Evolutionary conservation across 495 filamentous ascomycete species (phyloP), one percentile per base, ranked within the genome.

Genomic region (Tuber aestivum): DNA sequence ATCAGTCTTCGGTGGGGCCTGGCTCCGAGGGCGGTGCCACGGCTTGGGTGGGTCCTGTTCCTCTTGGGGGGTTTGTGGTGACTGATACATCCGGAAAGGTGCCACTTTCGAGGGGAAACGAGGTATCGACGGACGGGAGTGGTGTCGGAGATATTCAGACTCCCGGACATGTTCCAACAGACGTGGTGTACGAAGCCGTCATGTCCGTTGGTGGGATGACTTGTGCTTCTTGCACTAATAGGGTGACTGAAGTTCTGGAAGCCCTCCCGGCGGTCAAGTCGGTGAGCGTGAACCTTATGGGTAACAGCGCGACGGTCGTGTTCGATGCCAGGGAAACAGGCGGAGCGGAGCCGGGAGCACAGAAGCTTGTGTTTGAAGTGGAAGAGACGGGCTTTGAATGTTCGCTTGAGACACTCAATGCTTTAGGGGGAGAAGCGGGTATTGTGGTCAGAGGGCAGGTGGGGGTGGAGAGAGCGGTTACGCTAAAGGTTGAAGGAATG

Each of bases 181-280:
- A 35, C 74, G 56, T 14, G 6, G 45, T 77, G 27, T 56, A 78
- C 70, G n/a, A 61, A 75, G 92, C 88, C 4, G 89, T 90, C 3
- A 86, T 93, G 76, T 88, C 91, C 9, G 90, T 97, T 72, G 89
- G 87, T 38, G 93, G 93, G 21, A 95, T 97, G 92, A 95, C 92
- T 9, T 97, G 94, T 82, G 89, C 89, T 35, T 87, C 92, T 6
- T 97, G 94, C 82, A 87, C 89, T 20, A 89, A 88, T 61, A 85
- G 85, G 68, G 88, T 97, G 78, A 92, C 88, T 21, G 83, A 88
- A 40, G 89, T 88, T 9, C 78, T 97, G 45, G 85, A 91, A 73
- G 87, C 89, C 74, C 85, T 88, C 42, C 79, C 87, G 14, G 95
- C 89, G 84, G 85, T 96, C 27, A 86, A 85, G 45, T 86, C 88